Base-by-base conservation (phyloP, 2,329 filamentous ascomycete genomes). In the Coniochaeta sp. region DNA sequence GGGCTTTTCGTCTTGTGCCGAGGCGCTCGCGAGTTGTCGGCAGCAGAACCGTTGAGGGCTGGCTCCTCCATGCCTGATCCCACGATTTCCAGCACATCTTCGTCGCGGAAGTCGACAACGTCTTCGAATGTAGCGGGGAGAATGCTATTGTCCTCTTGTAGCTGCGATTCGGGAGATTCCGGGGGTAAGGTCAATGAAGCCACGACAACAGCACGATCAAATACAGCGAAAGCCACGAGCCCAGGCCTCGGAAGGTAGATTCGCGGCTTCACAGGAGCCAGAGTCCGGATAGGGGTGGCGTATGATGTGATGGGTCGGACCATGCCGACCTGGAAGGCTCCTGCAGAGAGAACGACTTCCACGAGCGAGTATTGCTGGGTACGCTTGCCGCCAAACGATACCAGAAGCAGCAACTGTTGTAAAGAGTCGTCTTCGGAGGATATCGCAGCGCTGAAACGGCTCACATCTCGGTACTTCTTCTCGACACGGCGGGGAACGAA, bases 151-250 rank as follows among this genome's bases (percentile, higher is more conserved):
- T 88, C 85, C 51, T 80, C 72, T 56, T 87, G 79, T 3, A 95
- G 75, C 63, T 96, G 91, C 2, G 82, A 81, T 49, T 91, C 87
- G 7, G 89, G 88, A 2, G 84, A 85, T 40, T 89, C 83, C 13
- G 83, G 81, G 1, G 79, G 74, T 48, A 78, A 77, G 3, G 79
- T 77, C 47, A 95, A 78, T 0, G 91, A 95, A 7, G 87, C 77
- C 24, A 97, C 71, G 18, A 94, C 80, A 24, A 94, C 77, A 4
- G 89, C 88, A 56, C 85, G 82, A 52, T 87, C 85, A 58, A 96
- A 91, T 1, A 92, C 77, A 33, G 94, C 69, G 63, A 91, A 95
- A 6, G 89, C 91, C 22, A 91, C 87, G 35, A 94, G 79, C 9
- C 83, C 85, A 14, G 90, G 87, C 49, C 81, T 81, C 5, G 94